phyloP scores from a whole-genome alignment of 2,329 filamentous ascomycete genomes.

The Pseudogymnoascus sp. region DNA sequence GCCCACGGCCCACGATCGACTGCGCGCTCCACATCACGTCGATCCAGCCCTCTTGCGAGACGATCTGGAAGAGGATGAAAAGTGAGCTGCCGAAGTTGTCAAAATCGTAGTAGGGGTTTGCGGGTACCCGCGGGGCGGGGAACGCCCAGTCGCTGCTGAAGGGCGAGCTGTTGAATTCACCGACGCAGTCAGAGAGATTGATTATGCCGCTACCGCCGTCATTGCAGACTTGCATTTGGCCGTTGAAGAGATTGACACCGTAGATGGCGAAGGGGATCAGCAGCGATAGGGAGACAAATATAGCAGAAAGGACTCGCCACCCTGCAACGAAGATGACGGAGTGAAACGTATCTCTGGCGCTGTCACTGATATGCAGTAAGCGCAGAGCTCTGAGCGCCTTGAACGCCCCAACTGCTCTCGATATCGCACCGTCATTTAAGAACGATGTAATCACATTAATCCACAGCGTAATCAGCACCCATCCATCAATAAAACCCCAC shows the following conservation, averaged over 20 bases:
- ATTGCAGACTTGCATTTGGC: constrained; percentile 72
- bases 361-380: constrained; percentile 91
- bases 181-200: constrained; percentile 66
- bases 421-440: constrained; percentile 72
- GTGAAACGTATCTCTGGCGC: constrained; percentile 90
- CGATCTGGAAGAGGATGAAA: constrained; percentile 97
- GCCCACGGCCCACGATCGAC: constrained; percentile 66
- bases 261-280: constrained; percentile 96
- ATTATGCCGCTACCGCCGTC: constrained; percentile 50
- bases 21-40: constrained; percentile 84
- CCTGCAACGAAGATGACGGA: constrained; percentile 89
- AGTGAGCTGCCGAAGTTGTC: constrained; percentile 90
- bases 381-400: constrained; percentile 89
- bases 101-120: constrained; percentile 82
- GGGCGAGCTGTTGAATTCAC: constrained; percentile 69
- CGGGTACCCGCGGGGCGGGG: constrained; percentile 69
- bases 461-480: constrained; percentile 90
- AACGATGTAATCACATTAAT: constrained; percentile 84
- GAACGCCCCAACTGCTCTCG: constrained; percentile 87
- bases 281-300: constrained; percentile 87
- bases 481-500: constrained; percentile 90
- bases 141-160: constrained; percentile 69
- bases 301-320: constrained; percentile 76
- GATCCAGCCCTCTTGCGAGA: constrained; percentile 96
- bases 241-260: constrained; percentile 85